Conservation (phyloP, 1,284 basidiomycete species). For the Mycena sp. region DNA sequence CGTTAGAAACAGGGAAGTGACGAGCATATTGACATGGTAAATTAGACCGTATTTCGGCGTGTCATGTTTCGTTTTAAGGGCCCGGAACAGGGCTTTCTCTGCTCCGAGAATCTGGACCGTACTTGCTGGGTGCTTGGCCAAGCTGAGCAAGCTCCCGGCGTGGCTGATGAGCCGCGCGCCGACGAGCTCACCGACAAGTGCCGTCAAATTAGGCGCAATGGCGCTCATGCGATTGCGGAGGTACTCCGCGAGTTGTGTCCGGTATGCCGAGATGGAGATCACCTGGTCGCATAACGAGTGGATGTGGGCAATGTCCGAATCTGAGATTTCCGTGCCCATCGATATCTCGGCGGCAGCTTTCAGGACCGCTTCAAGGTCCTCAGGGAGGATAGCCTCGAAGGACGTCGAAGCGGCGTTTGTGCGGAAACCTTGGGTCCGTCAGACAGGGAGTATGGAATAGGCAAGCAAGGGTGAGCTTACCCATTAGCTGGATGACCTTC, state of each 20-base stretch:
- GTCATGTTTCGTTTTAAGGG: constrained; percentile 98
- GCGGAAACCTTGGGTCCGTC: constrained; percentile 76
- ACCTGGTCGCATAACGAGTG: constrained; percentile 97
- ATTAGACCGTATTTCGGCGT: constrained; percentile 99
- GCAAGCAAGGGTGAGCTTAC: constrained; percentile 48
- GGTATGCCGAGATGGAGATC: constrained; percentile 94
- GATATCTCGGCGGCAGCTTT: constrained; percentile 96
- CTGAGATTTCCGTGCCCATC: constrained; percentile 99
- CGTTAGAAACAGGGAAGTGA: constrained; percentile 9
- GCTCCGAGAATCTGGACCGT: constrained; percentile 99
- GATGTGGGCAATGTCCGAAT: constrained; percentile 95
- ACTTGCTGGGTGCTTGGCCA: constrained; percentile 97
- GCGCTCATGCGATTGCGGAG: constrained; percentile 97
- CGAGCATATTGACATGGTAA: constrained; percentile 85
- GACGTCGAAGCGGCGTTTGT: constrained; percentile 91
- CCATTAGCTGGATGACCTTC: constrained; percentile 90
- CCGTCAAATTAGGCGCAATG: constrained; percentile 96
- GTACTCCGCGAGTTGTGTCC: constrained; percentile 93
- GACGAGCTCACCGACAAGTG: constrained; percentile 95
- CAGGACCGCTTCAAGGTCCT: constrained; percentile 92
- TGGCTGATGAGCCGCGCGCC: constrained; percentile 97
- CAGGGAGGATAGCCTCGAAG: constrained; percentile 91
- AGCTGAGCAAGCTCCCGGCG: constrained; percentile 92
- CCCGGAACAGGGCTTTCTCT: constrained; percentile 98
- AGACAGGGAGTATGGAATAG: not conserved